Evolutionary conservation across 1,139 yeast species (phyloP), one percentile per base, ranked within the genome.

Genomic region (Torulaspora pretoriensis): DNA sequence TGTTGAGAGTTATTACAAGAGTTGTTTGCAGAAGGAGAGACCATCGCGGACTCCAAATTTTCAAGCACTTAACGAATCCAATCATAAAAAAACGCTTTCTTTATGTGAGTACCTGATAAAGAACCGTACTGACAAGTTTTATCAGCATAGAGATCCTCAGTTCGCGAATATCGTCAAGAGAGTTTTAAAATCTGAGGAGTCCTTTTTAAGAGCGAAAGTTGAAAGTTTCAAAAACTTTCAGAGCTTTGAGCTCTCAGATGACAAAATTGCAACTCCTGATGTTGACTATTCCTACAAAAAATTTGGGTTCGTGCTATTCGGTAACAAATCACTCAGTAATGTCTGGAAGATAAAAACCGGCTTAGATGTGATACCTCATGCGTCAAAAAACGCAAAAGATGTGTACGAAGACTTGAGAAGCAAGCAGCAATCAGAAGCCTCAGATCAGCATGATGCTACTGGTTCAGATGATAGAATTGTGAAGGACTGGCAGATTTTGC

Each of bases 281-380:
- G 35, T 51, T 30, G 55, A 57, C 41, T 40, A 49, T n/a, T 40
- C 48, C 2, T 63, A 60, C 43, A 61, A 60, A 41, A 56, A 59
- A 40, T 62, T 61, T 43, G 64, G 65, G 0, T 61, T 61, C 42
- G 51, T 61, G 7, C 55, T 52, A 41, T 42, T 63, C 22, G 67
- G 67, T 22, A 61, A 60, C 41, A 63, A 61, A 42, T 53, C 55
- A 30, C 50, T 63, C 3, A 62, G 48, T 38, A 58, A 53, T 41
- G 55, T 59, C 8, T 63, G 67, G 67, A 63, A 62, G 35, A 54
- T 55, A 3, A 45, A 47, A 7, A 56, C 59, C 19, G 66, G 65
- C 3, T 41, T 63, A 8, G 57, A 56, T 17, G 36, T 45, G 8
- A 50, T 58, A n/a, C 37, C 45, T 17, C 42, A 33, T 4, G 40